Conservation (phyloP, 768 basidiomycete species). For the Gyrodon lividus region DNA sequence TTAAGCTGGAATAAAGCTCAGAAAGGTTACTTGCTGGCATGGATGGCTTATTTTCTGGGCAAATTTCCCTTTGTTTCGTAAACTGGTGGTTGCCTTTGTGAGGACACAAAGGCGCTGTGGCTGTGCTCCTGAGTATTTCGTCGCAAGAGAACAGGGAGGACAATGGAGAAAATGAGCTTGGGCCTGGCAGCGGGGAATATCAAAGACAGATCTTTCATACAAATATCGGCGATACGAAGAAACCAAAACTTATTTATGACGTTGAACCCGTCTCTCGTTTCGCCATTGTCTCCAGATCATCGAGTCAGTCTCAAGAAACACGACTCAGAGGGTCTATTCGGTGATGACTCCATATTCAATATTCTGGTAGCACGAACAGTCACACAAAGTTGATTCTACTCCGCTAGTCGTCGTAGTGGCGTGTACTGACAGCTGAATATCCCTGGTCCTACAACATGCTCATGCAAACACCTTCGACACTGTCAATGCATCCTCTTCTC, state of each 20-base stretch:
- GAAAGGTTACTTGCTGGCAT: neutral
- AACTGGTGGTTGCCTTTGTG: constrained; percentile 24
- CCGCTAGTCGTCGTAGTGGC: too few species aligned
- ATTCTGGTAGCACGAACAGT: too few species aligned
- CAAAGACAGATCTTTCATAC: neutral
- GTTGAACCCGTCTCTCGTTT: neutral
- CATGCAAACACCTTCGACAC: constrained; percentile 90
- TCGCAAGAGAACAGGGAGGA: constrained; percentile 6
- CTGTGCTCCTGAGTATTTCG: neutral
- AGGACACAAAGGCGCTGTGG: constrained; percentile 27
- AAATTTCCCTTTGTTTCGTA: constrained; percentile 26
- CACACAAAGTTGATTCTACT: too few species aligned
- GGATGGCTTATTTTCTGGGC: constrained; percentile 1
- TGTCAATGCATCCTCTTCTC: constrained; percentile 75
- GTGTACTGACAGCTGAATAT: too few species aligned
- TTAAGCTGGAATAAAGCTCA: neutral
- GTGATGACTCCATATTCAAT: too few species aligned
- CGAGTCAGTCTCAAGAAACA: too few species aligned
- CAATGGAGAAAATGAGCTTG: constrained; percentile 29
- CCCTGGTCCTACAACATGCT: constrained; percentile 18
- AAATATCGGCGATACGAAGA: neutral
- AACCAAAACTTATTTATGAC: neutral
- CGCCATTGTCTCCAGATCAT: constrained; percentile 6
- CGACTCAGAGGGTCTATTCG: too few species aligned
- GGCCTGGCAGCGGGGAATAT: constrained; percentile 13